A percentile compares a stretch with the other conserved stretches of the same genome.
Conservation (phyloP, 495 filamentous ascomycete genomes). For the Penicillium paxilli region DNA sequence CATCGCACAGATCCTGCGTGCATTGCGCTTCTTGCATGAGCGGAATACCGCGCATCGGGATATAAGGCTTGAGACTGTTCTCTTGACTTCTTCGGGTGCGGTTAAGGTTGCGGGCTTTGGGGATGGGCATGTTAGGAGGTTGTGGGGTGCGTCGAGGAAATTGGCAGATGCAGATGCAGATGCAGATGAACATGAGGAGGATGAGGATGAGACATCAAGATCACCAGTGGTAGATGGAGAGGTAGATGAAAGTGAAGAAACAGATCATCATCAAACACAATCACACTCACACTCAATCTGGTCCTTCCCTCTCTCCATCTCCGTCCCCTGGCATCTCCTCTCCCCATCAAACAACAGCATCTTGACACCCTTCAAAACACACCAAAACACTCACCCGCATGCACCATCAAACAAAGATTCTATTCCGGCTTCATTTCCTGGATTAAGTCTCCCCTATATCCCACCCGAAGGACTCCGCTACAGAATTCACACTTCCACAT, state of each 20-base stretch:
- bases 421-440: conserved; percentile 14
- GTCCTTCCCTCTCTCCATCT: conserved; percentile 20
- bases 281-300: conserved; percentile 7
- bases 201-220: conserved; percentile 1
- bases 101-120: conserved; percentile 97
- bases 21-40: conserved; percentile 93
- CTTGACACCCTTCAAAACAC: neutral
- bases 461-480: conserved; percentile 17
- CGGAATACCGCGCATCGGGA: conserved; percentile 93
- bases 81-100: conserved; percentile 83
- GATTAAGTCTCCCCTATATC: conserved; percentile 21
- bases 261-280: neutral
- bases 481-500: conserved; percentile 53
- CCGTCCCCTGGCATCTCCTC: conserved; percentile 15
- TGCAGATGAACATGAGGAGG: no score
- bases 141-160: conserved; percentile 21
- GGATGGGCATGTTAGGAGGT: conserved; percentile 69
- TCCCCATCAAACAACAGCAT: neutral
- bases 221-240: neutral
- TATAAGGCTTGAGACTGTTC: conserved; percentile 91
- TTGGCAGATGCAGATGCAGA: no score
- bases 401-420: neutral
- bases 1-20: conserved; percentile 95
- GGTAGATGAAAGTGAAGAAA: neutral
- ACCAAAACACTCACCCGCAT: no score